Conservation (phyloP, 768 basidiomycete species). For the Boletus sp. region DNA sequence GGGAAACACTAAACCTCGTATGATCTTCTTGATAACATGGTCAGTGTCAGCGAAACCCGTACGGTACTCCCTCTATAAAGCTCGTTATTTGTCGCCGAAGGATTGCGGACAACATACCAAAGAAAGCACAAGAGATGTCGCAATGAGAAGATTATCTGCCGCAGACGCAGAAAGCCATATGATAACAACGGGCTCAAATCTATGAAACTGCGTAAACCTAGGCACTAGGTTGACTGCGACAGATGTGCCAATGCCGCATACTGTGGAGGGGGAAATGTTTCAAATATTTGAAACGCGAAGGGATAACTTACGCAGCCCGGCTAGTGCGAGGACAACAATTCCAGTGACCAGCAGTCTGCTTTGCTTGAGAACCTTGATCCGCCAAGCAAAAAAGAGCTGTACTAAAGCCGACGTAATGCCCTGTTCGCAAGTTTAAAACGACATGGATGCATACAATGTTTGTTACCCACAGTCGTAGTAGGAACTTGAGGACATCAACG, state of each 20-base stretch:
- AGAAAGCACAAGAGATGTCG: conserved; percentile 39
- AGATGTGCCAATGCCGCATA: conserved; percentile 31
- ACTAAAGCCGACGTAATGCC: conserved; percentile 27
- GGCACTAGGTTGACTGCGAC: conserved; percentile 30
- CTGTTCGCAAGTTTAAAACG: conserved; percentile 8
- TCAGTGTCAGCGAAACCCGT: conserved; percentile 41
- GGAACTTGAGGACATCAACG: conserved; percentile 10
- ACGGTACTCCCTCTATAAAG: conserved; percentile 32
- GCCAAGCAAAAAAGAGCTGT: conserved; percentile 31
- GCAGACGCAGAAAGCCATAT: conserved; percentile 47
- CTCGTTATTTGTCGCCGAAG: background rate
- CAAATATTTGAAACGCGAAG: background rate
- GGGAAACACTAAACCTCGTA: conserved; percentile 23
- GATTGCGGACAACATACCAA: conserved; percentile 35
- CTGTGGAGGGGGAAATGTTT: conserved; percentile 15
- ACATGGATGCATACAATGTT: background rate
- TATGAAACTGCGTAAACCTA: conserved; percentile 28
- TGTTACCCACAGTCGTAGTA: conserved; percentile 23
- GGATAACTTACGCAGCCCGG: conserved; percentile 17
- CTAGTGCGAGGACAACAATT: conserved; percentile 15
- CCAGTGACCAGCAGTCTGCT: conserved; percentile 6
- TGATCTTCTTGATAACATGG: conserved; percentile 37
- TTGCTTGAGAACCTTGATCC: conserved; percentile 21
- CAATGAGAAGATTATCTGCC: conserved; percentile 48
- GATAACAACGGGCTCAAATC: conserved; percentile 31